These are phyloP conservation scores for Parsonsia alboflavescens DNA, from an alignment of 257 asterid genomes.

Conservation along the genomic window DNA sequence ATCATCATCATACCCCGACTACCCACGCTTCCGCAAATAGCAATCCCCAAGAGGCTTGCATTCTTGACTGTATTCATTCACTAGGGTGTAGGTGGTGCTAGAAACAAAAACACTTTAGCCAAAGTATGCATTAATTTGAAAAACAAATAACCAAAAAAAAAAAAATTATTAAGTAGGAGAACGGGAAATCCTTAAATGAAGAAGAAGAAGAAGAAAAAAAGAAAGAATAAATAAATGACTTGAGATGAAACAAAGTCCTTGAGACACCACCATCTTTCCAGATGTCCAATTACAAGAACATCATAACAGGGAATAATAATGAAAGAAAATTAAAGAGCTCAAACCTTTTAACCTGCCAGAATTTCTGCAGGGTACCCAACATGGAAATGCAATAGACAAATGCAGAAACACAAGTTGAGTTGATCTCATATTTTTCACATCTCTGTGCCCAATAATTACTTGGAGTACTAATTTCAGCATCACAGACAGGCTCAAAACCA, in stretches of 20 bases:
- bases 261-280: neutral
- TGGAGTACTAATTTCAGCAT: neutral
- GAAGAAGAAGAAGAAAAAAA: neutral
- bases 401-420: neutral
- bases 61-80: no score
- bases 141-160: no score
- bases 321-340: no score
- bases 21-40: no score
- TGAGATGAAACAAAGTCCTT: neutral
- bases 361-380: neutral
- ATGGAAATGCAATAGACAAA: neutral
- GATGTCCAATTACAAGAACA: slow-evolving; percentile 1
- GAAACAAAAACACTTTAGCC: neutral
- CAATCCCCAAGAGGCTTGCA: no score
- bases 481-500: neutral
- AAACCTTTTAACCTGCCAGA: neutral
- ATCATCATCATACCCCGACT: no score
- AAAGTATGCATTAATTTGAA: neutral
- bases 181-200: neutral
- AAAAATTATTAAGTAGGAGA: neutral
- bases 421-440: neutral
- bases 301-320: no score
- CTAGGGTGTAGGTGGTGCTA: no score
- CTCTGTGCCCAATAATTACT: neutral
- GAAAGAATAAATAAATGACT: neutral